Base-by-base conservation (phyloP, 306 rosid genomes). In the Phaseolus lunatus region DNA sequence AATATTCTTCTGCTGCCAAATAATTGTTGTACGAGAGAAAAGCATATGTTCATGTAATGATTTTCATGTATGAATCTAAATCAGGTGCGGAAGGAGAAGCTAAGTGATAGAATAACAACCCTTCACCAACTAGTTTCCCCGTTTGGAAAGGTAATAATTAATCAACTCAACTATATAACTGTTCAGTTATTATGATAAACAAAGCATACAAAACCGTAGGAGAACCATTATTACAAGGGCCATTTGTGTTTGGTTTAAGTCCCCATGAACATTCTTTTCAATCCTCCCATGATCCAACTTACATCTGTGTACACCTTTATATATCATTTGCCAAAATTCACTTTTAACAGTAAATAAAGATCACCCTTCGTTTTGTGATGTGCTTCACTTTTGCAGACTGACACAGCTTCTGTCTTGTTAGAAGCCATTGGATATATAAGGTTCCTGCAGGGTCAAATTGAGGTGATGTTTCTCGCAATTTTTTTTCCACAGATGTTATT, bases 111-210 rank as follows among this genome's bases (percentile, higher is more conserved):
- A 85, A 93, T 93, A 81, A 89, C 97, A 67, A 76, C 92, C 4
- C 97, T 93, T 73, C 98, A 93, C 81, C 98, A 91, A 44, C 85
- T 93, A 29, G 97, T 93, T 83, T 93, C 96, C 35, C 98, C 98
- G 63, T 91, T 91, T 80, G 98, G 98, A 77, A 93, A 93, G 98
- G 98, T 90, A 83, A 84, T 90, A 83, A 84, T 48, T 47, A 83
- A 83, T 45, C 0, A 72, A 49, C n/a, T 14, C 43, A 41, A 14
- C 63, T 22, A 15, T 39, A 43, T 47, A 44, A 52, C 49, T 44
- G 9, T 20, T 59, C 23, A 11, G 10, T 44, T 11, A 54, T 18
- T 1, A 16, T 5, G 15, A 5, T 58, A 26, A 19, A 37, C 44
- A 41, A 24, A 39, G 14, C 16, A 41, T 9, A 44, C 44, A 67